phyloP scores from a whole-genome alignment of 208 protist genomes.

The Leishmania braziliensis region DNA sequence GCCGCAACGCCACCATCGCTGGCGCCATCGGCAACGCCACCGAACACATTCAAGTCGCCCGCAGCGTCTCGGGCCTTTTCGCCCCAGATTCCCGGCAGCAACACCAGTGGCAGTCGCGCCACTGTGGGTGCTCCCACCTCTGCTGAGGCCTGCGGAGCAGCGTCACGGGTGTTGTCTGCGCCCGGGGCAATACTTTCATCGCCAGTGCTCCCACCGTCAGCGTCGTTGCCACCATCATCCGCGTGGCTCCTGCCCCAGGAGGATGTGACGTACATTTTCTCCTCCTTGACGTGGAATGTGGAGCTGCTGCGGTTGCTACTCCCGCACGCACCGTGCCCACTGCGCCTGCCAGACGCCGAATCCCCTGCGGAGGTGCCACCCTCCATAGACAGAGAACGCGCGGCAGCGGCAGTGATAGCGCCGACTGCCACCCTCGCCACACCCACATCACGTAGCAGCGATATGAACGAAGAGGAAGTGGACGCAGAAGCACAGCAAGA shows the following conservation, averaged over 20 bases:
- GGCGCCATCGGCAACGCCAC: background rate
- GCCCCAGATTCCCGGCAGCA: background rate
- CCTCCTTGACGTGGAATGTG: conserved; percentile 68
- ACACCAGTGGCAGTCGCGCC: background rate
- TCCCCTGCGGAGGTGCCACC: background rate
- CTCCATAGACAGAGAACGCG: background rate
- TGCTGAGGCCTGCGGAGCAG: background rate
- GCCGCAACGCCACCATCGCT: background rate
- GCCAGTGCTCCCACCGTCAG: background rate
- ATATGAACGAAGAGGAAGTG: background rate
- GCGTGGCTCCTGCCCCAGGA: conserved; percentile 39
- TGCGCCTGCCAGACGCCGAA: conserved; percentile 21
- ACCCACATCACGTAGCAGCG: background rate
- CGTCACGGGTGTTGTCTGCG: background rate
- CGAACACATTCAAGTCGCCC: background rate
- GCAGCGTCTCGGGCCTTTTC: background rate
- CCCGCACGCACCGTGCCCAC: conserved; percentile 45
- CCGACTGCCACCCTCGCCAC: background rate
- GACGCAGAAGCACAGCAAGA: background rate
- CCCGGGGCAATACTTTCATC: background rate
- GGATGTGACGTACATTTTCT: conserved; percentile 59
- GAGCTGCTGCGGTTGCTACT: conserved; percentile 67
- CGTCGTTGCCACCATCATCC: conserved; percentile 5
- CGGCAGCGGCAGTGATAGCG: background rate
- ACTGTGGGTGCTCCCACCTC: background rate